phyloP scores from a whole-genome alignment of 2,329 filamentous ascomycete species.

The Venturia asperata region DNA sequence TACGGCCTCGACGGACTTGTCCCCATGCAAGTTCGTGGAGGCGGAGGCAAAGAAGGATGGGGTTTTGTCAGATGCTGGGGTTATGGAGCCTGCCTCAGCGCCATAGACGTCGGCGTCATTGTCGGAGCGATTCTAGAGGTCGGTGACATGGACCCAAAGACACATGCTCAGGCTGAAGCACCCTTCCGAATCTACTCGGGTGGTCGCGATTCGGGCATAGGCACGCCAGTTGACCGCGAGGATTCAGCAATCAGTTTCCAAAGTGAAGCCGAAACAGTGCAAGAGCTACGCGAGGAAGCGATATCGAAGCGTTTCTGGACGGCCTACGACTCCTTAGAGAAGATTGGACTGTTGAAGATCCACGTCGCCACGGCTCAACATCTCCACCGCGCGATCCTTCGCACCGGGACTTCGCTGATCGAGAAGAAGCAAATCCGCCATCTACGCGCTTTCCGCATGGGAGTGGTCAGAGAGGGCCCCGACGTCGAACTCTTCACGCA shows the following conservation, averaged over 20 bases:
- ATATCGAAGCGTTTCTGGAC: slow-evolving; percentile 50
- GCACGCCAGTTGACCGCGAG: slow-evolving; percentile 12
- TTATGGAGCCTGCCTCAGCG: slow-evolving; percentile 89
- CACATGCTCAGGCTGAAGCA: slow-evolving; percentile 3
- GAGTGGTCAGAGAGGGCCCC: slow-evolving; percentile 88
- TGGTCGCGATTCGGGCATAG: not conserved
- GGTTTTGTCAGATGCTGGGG: slow-evolving; percentile 97
- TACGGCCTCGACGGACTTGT: slow-evolving; percentile 94
- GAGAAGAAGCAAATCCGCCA: slow-evolving; percentile 93
- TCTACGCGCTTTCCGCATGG: slow-evolving; percentile 86
- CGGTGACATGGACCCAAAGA: slow-evolving; percentile 50
- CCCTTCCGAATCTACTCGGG: slow-evolving; percentile 2
- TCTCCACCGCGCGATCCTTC: slow-evolving; percentile 84
- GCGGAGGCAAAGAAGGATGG: slow-evolving; percentile 81
- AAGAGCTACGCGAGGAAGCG: slow-evolving; percentile 22
- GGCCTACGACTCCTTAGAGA: slow-evolving; percentile 50
- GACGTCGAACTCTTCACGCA: slow-evolving; percentile 90
- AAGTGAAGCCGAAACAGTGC: slow-evolving; percentile 22
- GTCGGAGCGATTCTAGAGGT: slow-evolving; percentile 90
- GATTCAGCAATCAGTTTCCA: not conserved
- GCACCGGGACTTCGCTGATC: slow-evolving; percentile 82
- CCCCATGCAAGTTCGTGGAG: slow-evolving; percentile 64
- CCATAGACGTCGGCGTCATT: slow-evolving; percentile 88
- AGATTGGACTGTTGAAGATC: slow-evolving; percentile 63
- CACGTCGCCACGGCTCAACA: slow-evolving; percentile 80